phyloP scores from a whole-genome alignment of 73 alveolate genomes.

The Uronychia binucleata region DNA sequence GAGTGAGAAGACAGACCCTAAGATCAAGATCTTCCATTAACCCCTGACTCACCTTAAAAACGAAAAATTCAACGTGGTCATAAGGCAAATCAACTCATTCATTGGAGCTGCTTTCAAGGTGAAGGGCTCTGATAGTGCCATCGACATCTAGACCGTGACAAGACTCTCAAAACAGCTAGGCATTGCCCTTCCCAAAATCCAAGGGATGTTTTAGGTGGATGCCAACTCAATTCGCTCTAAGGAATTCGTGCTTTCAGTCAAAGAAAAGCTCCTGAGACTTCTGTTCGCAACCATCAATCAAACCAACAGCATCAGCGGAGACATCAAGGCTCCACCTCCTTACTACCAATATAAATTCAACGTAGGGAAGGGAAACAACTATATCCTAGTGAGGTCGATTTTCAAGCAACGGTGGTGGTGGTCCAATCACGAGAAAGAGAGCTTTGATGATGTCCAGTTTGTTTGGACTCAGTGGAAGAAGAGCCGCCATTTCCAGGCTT shows the following conservation, averaged over 20 bases:
- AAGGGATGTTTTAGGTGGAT: not conserved
- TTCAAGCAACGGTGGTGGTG: slow-evolving; percentile 46
- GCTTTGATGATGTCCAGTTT: not conserved
- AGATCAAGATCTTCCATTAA: not conserved
- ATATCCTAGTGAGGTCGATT: slow-evolving; percentile 27
- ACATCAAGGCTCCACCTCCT: not conserved
- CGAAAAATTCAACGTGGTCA: not conserved
- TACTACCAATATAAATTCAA: slow-evolving; percentile 13
- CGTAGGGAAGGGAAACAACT: slow-evolving; percentile 47
- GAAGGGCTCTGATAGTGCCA: not conserved
- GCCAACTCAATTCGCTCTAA: not conserved
- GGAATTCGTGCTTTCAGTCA: not conserved
- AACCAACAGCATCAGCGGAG: not conserved
- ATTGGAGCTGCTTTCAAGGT: not conserved
- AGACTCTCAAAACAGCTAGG: not conserved
- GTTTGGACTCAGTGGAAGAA: slow-evolving; percentile 64
- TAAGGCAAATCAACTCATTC: not conserved
- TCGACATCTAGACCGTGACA: not conserved
- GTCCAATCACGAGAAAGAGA: slow-evolving; percentile 2
- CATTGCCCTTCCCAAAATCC: not conserved
- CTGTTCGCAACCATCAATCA: not conserved
- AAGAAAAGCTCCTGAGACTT: not conserved
- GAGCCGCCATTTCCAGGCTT: slow-evolving; percentile 5
- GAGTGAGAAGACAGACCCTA: not conserved
- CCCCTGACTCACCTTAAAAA: not conserved